Conservation (phyloP, 2,329 filamentous ascomycete genomes). For the Phaeosphaeriaceae sp. region DNA sequence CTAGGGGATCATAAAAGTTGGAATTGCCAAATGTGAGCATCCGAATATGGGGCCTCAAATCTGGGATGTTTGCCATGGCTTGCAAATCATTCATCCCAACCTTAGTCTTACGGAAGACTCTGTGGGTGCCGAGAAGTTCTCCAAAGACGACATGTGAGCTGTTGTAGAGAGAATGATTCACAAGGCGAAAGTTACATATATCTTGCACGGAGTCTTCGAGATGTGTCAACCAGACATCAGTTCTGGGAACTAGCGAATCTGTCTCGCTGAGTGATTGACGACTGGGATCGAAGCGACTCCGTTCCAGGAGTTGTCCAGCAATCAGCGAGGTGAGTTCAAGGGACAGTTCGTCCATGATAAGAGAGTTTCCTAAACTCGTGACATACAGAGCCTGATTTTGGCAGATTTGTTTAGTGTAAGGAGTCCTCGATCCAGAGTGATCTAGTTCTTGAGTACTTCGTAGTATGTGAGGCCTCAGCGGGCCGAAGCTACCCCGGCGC, state of each 20-base stretch:
- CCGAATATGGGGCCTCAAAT: conserved; percentile 1
- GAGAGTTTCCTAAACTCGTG: background rate
- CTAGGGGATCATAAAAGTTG: background rate
- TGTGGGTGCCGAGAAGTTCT: background rate
- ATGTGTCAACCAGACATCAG: background rate
- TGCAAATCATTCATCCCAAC: conserved; percentile 4
- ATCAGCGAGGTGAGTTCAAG: background rate
- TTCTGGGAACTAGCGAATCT: background rate
- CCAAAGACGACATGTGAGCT: conserved; percentile 4
- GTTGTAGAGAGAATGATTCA: background rate
- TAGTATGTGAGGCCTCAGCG: background rate
- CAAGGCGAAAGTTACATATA: conserved; percentile 7
- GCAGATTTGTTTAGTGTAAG: background rate
- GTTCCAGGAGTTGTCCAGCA: background rate
- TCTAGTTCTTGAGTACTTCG: background rate
- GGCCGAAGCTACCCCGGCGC: conserved; percentile 17
- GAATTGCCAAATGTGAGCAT: conserved; percentile 7
- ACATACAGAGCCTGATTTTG: background rate
- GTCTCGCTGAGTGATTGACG: background rate
- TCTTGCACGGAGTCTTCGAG: background rate
- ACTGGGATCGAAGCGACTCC: background rate
- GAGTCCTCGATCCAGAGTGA: background rate
- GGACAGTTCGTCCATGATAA: conserved; percentile 2
- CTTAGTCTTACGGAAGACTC: conserved; percentile 5
- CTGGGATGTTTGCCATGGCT: background rate